These are phyloP conservation scores for Leccinum boreale DNA, from an alignment of 768 basidiomycete genomes.

Conservation along the genomic window DNA sequence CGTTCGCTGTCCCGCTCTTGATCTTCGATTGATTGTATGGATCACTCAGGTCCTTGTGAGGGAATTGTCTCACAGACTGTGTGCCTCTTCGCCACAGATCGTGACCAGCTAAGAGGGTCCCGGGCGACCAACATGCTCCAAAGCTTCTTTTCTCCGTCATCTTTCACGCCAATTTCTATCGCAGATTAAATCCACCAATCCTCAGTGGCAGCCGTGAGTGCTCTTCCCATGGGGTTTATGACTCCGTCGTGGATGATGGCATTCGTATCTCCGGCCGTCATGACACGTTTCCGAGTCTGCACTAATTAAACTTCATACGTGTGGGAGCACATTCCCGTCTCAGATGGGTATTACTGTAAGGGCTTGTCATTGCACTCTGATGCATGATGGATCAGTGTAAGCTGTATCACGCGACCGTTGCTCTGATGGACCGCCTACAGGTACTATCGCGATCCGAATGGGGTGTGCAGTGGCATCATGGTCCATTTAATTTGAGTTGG, in stretches of 20 bases:
- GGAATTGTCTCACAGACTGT: neutral
- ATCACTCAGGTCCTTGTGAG: neutral
- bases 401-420: neutral
- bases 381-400: neutral
- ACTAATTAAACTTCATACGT: neutral
- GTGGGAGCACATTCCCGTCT: no score
- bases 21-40: neutral
- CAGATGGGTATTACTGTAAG: neutral
- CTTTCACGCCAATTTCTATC: neutral
- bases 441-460: neutral
- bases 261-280: neutral
- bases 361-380: neutral
- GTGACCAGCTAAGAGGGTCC: neutral
- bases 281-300: neutral
- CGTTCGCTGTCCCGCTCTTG: neutral
- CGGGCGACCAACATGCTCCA: neutral
- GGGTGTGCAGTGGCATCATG: neutral
- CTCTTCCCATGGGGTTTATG: neutral
- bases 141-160: neutral
- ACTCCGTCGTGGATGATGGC: neutral
- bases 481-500: neutral
- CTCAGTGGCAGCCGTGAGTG: neutral
- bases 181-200: neutral
- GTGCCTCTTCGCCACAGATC: neutral
- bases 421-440: neutral